A percentile compares a stretch with the other conserved stretches of the same genome.
Evolutionary conservation across 2,329 filamentous ascomycete species (phyloP).

Genomic region (Penicillium sp.): DNA sequence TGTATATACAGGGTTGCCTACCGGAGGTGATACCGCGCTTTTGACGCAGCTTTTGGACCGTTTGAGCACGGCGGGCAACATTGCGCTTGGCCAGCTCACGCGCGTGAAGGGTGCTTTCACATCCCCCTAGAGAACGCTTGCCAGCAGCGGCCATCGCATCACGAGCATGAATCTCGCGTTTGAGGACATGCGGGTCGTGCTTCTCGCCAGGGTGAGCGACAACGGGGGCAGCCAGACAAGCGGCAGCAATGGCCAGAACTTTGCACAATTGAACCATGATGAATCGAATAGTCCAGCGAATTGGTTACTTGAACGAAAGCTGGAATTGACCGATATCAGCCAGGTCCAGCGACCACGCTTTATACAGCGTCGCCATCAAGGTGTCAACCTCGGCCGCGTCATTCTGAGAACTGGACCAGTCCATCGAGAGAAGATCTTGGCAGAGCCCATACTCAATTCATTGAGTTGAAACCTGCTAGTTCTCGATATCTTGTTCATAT

Average conservation of each 20-base stretch:
- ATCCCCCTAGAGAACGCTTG: conserved; percentile 30
- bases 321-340: not conserved
- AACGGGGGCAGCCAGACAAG: conserved; percentile 29
- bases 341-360: not conserved
- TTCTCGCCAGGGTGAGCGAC: conserved; percentile 39
- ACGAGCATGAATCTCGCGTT: conserved; percentile 34
- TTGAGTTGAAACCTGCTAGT: not conserved
- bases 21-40: conserved; percentile 31
- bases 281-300: not conserved
- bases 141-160: conserved; percentile 29
- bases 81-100: conserved; percentile 31
- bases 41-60: conserved; percentile 31
- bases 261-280: conserved; percentile 31
- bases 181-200: conserved; percentile 32
- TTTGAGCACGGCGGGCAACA: conserved; percentile 32
- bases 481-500: not conserved
- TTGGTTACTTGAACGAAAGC: not conserved
- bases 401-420: not conserved
- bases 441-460: not conserved
- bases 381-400: not conserved
- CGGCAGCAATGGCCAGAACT: conserved; percentile 35
- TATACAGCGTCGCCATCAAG: not conserved
- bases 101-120: conserved; percentile 27
- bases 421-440: not conserved
- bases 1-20: too few relatives aligned